phyloP scores from a whole-genome alignment of 768 basidiomycete species.

The Mycena galopus region DNA sequence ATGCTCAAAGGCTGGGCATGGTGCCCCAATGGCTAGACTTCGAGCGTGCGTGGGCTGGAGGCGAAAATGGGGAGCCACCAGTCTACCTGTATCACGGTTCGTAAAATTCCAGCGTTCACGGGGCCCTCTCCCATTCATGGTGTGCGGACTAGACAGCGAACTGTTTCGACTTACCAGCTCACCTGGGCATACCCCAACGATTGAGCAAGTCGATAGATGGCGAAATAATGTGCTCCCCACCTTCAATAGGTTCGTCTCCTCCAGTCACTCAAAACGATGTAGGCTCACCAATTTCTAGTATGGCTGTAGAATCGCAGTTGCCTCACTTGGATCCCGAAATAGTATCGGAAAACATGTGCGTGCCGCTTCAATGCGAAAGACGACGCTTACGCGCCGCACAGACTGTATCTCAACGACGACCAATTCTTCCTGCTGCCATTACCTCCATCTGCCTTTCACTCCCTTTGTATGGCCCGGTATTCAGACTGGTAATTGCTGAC shows the following conservation, averaged over 20 bases:
- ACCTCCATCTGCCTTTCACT: constrained; percentile 36
- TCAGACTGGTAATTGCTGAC: constrained; percentile 17
- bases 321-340: constrained; percentile 31
- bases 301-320: constrained; percentile 34
- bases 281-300: constrained; percentile 5
- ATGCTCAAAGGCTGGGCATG: constrained; percentile 46
- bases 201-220: constrained; percentile 33
- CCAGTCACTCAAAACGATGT: not conserved
- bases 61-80: constrained; percentile 45
- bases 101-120: not conserved
- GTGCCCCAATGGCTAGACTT: constrained; percentile 55
- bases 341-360: constrained; percentile 37
- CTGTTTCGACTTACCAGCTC: constrained; percentile 29
- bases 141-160: constrained; percentile 22
- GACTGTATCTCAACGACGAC: constrained; percentile 36
- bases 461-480: constrained; percentile 34
- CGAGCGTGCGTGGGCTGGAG: constrained; percentile 29
- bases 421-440: constrained; percentile 35
- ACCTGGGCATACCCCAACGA: constrained; percentile 22
- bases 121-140: not conserved
- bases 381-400: not conserved
- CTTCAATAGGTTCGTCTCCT: constrained; percentile 30
- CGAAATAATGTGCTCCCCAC: constrained; percentile 31
- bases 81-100: constrained; percentile 48
- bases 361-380: not conserved